Percentiles rank a stretch among this genome's conserved stretches.
Evolutionary conservation across 441 rosid genomes (phyloP).

Genomic region (Brassica balearica): DNA sequence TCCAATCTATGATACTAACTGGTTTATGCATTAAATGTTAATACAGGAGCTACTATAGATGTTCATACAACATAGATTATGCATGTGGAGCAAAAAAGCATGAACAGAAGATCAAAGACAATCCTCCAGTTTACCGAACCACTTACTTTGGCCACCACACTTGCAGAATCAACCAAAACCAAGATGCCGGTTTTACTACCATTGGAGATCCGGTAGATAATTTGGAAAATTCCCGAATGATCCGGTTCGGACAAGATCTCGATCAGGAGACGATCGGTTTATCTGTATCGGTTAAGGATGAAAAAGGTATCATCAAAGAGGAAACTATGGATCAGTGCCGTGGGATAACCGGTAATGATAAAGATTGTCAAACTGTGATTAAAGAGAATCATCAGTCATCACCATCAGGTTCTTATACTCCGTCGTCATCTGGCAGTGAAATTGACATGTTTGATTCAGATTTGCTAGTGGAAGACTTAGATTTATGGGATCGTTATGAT

Average conservation of each 20-base stretch:
- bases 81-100: slow-evolving; percentile 41
- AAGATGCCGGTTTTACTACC: neutral
- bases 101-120: slow-evolving; percentile 43
- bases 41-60: slow-evolving; percentile 43
- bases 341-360: slow-evolving; percentile 19
- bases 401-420: slow-evolving; percentile 28
- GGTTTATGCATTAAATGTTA: neutral
- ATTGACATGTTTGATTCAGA: slow-evolving; percentile 11
- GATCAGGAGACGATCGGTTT: neutral
- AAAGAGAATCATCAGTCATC: slow-evolving; percentile 18
- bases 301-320: neutral
- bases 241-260: slow-evolving; percentile 28
- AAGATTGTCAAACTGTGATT: slow-evolving; percentile 21
- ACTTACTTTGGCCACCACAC: slow-evolving; percentile 45
- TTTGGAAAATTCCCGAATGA: slow-evolving; percentile 26
- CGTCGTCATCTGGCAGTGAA: slow-evolving; percentile 34
- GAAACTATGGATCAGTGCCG: slow-evolving; percentile 17
- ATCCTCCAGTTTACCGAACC: slow-evolving; percentile 47
- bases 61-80: slow-evolving; percentile 44
- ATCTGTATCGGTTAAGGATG: slow-evolving; percentile 11
- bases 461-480: slow-evolving; percentile 17
- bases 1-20: slow-evolving; percentile 13
- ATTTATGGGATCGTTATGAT: slow-evolving; percentile 30
- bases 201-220: slow-evolving; percentile 18
- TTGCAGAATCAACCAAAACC: slow-evolving; percentile 28